Evolutionary conservation across 208 protist species (phyloP).

Genomic region (Leptomonas seymouri): DNA sequence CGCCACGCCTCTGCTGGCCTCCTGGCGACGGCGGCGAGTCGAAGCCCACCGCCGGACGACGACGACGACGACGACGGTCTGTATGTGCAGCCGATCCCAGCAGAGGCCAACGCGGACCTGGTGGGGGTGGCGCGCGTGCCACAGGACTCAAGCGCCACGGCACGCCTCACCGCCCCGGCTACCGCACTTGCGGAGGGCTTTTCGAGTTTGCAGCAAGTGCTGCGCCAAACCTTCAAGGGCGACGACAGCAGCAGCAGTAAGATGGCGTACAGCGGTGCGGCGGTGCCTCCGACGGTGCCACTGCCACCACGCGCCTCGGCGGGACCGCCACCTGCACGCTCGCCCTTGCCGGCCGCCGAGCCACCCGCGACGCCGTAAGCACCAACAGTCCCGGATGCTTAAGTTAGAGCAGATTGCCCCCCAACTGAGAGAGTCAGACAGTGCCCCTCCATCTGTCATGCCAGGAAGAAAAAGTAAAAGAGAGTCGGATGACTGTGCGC

Average conservation of each 20-base stretch:
- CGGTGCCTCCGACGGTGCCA: conserved; percentile 8
- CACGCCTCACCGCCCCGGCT: conserved; percentile 19
- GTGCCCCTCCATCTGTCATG: too few relatives aligned
- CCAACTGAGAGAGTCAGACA: too few relatives aligned
- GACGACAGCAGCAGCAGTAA: conserved; percentile 1
- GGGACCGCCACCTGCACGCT: conserved; percentile 4
- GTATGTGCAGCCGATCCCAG: conserved; percentile 42
- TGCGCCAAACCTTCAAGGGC: conserved; percentile 26
- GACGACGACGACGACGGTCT: conserved; percentile 36
- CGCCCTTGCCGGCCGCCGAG: neutral
- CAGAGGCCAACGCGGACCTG: conserved; percentile 30
- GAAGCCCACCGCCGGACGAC: neutral
- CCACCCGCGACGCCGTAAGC: neutral
- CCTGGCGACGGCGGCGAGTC: neutral
- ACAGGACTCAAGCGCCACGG: conserved; percentile 10
- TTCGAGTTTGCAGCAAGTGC: conserved; percentile 33
- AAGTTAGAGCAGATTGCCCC: too few relatives aligned
- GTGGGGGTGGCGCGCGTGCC: conserved; percentile 17
- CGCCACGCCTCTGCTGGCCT: conserved; percentile 1
- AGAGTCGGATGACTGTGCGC: too few relatives aligned
- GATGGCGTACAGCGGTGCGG: neutral
- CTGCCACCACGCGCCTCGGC: neutral
- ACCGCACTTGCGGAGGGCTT: conserved; percentile 40
- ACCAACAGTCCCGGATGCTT: neutral
- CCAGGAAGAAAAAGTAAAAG: too few relatives aligned